Evolutionary conservation across 768 basidiomycete genomes (phyloP).

Genomic region (Suillus alpinus): DNA sequence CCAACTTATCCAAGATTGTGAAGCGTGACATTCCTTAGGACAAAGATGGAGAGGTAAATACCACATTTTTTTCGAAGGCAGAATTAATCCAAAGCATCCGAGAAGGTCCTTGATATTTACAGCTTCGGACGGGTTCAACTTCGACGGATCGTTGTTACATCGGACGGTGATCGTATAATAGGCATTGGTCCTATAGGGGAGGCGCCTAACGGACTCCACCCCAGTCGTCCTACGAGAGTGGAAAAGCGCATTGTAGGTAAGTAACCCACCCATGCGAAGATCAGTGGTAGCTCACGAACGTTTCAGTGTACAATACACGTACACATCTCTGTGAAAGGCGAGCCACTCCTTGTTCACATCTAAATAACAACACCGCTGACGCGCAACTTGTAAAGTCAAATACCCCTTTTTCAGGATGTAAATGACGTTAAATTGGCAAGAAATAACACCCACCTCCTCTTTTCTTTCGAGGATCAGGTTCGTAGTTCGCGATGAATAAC

Average conservation of each 20-base stretch:
- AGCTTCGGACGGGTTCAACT: conserved; percentile 43
- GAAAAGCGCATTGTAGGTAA: conserved; percentile 54
- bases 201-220: conserved; percentile 42
- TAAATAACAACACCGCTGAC: not conserved
- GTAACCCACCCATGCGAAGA: conserved; percentile 10
- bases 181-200: conserved; percentile 48
- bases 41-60: conserved; percentile 39
- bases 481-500: not conserved
- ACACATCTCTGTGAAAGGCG: conserved; percentile 45
- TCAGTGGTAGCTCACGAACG: not conserved
- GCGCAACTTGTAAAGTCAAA: conserved; percentile 38
- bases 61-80: not conserved
- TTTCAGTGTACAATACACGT: conserved; percentile 46
- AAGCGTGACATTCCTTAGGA: conserved; percentile 32
- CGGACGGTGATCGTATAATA: conserved; percentile 44
- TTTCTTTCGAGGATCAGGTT: conserved; percentile 23
- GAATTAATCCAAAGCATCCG: not conserved
- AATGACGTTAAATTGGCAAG: conserved; percentile 48
- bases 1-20: conserved; percentile 8
- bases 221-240: conserved; percentile 44
- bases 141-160: conserved; percentile 48
- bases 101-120: conserved; percentile 39
- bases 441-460: conserved; percentile 41
- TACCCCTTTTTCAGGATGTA: conserved; percentile 52
- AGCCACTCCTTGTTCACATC: conserved; percentile 8